Evolutionary conservation across 139 green algal species (phyloP).

Genomic region (Diplosphaera chodatii): DNA sequence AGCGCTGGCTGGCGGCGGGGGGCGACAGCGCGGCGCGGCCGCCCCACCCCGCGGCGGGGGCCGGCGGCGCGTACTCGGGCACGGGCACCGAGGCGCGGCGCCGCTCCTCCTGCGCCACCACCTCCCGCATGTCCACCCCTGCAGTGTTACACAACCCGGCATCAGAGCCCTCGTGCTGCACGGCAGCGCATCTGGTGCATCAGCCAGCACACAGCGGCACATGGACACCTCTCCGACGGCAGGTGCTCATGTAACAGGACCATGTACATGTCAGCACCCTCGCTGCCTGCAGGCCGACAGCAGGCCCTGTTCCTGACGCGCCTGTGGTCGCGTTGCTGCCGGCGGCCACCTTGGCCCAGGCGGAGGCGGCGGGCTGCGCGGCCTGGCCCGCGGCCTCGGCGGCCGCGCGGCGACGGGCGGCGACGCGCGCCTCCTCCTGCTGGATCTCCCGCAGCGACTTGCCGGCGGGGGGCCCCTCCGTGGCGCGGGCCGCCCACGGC

Average conservation of each 20-base stretch:
- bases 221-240: too few relatives aligned
- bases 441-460: conserved; percentile 72
- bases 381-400: conserved; percentile 1
- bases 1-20: not conserved
- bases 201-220: too few relatives aligned
- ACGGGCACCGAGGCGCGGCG: not conserved
- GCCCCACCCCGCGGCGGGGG: not conserved
- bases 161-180: too few relatives aligned
- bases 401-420: conserved; percentile 21
- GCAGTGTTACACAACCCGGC: too few relatives aligned
- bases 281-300: too few relatives aligned
- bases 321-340: conserved; percentile 2
- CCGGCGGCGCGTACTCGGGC: not conserved
- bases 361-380: not conserved
- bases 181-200: too few relatives aligned
- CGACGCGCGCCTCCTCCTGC: conserved; percentile 58
- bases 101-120: conserved; percentile 4
- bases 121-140: not conserved
- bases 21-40: not conserved
- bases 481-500: conserved; percentile 52
- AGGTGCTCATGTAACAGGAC: too few relatives aligned
- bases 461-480: conserved; percentile 6
- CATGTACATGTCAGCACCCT: too few relatives aligned
- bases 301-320: too few relatives aligned
- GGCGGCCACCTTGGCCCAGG: conserved; percentile 37